Evolutionary conservation across 306 rosid species (phyloP).

Genomic region (Trifolium pratense): DNA sequence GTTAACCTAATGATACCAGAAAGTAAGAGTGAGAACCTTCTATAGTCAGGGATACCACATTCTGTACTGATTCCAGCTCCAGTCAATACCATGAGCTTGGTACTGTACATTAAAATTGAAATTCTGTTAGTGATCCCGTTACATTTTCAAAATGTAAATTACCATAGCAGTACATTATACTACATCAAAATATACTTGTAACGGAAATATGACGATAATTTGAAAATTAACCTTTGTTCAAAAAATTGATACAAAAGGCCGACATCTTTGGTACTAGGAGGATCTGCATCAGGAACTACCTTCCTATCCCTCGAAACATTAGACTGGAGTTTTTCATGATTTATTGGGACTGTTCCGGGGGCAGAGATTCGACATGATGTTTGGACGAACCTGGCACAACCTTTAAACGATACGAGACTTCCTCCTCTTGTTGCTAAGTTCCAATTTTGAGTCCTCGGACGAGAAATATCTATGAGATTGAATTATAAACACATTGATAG

Average conservation of each 20-base stretch:
- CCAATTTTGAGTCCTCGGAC: constrained; percentile 45
- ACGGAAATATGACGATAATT: background rate
- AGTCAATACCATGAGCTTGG: constrained; percentile 72
- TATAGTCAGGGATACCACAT: constrained; percentile 94
- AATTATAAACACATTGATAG: background rate
- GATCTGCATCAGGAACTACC: constrained; percentile 78
- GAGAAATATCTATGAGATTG: constrained; percentile 47
- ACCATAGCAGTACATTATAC: constrained; percentile 6
- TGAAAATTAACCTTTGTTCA: constrained; percentile 61
- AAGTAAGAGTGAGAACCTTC: constrained; percentile 63
- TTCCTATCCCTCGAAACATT: constrained; percentile 61
- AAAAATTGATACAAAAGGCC: constrained; percentile 71
- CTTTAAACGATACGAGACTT: constrained; percentile 47
- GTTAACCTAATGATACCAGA: background rate
- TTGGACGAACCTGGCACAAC: constrained; percentile 55
- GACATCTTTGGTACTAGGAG: constrained; percentile 76
- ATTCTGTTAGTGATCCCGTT: constrained; percentile 27
- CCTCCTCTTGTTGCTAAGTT: constrained; percentile 44
- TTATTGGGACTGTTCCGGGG: constrained; percentile 51
- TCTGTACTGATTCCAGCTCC: constrained; percentile 98
- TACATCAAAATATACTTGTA: background rate
- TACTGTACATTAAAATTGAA: constrained; percentile 55
- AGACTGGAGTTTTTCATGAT: constrained; percentile 44
- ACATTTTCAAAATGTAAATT: background rate
- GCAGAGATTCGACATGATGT: constrained; percentile 55